Percentiles rank a stretch among this genome's conserved stretches.
Conservation (phyloP, 768 basidiomycete genomes). For the Panellus pusillus region DNA sequence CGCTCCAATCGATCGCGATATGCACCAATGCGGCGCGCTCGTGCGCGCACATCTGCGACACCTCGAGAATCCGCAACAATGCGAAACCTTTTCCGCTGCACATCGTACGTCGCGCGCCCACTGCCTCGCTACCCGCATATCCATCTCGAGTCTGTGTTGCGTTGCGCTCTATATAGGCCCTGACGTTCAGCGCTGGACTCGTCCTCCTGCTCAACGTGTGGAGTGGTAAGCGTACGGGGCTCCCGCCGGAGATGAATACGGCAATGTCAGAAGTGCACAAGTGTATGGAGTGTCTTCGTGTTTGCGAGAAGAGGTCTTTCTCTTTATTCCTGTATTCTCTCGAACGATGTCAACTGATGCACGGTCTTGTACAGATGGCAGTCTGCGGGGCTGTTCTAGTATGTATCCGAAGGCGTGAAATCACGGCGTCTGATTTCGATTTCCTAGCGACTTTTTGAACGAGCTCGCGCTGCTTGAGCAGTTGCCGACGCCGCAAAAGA, state of each 20-base stretch:
- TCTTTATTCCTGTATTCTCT: background rate
- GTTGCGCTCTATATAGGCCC: no score
- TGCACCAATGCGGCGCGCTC: constrained; percentile 84
- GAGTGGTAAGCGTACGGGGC: constrained; percentile 54
- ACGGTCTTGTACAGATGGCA: constrained; percentile 36
- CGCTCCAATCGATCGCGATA: constrained; percentile 69
- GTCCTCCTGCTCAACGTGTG: constrained; percentile 67
- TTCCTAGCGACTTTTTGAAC: constrained; percentile 14
- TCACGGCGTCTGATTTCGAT: background rate
- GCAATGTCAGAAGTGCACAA: constrained; percentile 61
- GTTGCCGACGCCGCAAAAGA: background rate
- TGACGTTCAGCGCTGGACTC: constrained; percentile 42
- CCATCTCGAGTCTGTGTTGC: no score
- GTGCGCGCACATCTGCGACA: constrained; percentile 68
- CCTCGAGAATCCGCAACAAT: constrained; percentile 33
- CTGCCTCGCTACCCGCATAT: no score
- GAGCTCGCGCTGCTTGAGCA: constrained; percentile 21
- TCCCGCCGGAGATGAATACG: constrained; percentile 44
- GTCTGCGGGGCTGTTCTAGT: constrained; percentile 41
- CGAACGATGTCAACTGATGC: background rate
- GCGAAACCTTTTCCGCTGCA: constrained; percentile 33
- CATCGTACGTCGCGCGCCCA: constrained; percentile 29
- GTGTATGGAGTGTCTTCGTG: constrained; percentile 51
- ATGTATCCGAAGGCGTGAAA: background rate
- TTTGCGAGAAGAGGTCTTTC: constrained; percentile 37